Base-by-base conservation (phyloP, 2,329 filamentous ascomycete species). In the Colletotrichum sp. region DNA sequence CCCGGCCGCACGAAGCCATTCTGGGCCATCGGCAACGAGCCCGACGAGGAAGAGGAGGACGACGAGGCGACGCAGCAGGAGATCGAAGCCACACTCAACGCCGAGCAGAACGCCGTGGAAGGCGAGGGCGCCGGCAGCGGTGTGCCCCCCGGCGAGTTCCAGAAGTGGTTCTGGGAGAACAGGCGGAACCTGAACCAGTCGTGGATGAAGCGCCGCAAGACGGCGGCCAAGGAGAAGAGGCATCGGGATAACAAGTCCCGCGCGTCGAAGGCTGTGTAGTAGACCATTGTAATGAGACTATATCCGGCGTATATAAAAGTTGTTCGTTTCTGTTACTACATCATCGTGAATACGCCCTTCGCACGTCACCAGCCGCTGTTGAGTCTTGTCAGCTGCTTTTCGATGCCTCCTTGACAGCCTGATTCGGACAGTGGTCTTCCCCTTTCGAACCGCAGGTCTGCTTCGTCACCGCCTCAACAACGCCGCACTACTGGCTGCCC, bases 91-190 rank as follows among this genome's bases (percentile, higher is more conserved):
- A 74, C 75, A 4, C 80, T 80, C 18, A 81, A 83, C 21, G 81
- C 79, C 5, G 83, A 78, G 52, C 81, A 78, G 69, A 74, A 71
- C 28, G 79, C 77, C 44, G 78, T 77, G 12, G 79, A 64, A 6
- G 60, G 78, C 2, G 77, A 79, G 8, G 39, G 18, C 1, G 18
- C 39, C 1, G 72, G 77, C 32, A 36, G 44, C 59, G 59, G 59
- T 0, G 55, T 21, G 8, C 79, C 82, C 12, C 80, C 81, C 83
- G 6, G 85, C 60, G 90, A 93, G 77, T 93, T 93, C 79, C 90
- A 92, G 81, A 89, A 91, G 72, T 93, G 91, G 88, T 94, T 94
- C 83, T 94, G 92, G 89, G 90, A 93, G 79, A 90, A 93, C 77
- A 86, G 93, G 18, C 89, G 92, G 2, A 90, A 94, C 52, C 85